phyloP scores from a whole-genome alignment of 129 eudicot genomes.

The Heracleum sosnowskyi region DNA sequence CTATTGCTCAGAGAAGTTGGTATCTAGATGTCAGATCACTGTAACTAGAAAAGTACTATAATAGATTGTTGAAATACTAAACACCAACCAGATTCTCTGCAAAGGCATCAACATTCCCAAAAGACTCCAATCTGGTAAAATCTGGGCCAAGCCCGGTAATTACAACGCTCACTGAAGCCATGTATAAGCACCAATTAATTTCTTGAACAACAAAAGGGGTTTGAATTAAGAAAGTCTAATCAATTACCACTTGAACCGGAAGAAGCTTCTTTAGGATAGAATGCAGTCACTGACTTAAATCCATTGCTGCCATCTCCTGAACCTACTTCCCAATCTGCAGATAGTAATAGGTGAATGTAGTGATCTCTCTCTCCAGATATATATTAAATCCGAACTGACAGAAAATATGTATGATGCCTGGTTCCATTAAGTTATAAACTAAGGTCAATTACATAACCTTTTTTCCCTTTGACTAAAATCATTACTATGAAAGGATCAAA shows the following conservation, averaged over 20 bases:
- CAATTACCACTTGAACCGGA: conserved; percentile 69
- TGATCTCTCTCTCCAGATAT: neutral
- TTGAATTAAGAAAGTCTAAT: conserved; percentile 6
- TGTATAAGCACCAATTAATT: conserved; percentile 9
- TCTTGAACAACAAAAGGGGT: conserved; percentile 8
- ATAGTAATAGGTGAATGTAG: neutral
- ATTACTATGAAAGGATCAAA: neutral
- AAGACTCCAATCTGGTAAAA: conserved; percentile 88
- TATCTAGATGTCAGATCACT: neutral
- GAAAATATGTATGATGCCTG: neutral
- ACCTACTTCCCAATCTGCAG: conserved; percentile 91
- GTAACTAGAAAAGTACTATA: neutral
- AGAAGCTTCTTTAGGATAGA: conserved; percentile 71
- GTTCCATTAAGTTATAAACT: neutral
- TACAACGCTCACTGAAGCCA: conserved; percentile 63
- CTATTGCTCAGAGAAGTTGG: neutral
- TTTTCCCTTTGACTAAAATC: neutral
- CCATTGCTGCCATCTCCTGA: conserved; percentile 74
- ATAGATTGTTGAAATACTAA: neutral
- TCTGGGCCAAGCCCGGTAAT: conserved; percentile 96
- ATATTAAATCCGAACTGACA: neutral
- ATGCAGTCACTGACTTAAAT: conserved; percentile 66
- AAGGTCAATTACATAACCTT: neutral
- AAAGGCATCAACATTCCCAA: conserved; percentile 96
- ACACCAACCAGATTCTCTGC: conserved; percentile 74